phyloP scores from a whole-genome alignment of 2,329 filamentous ascomycete genomes.

The Fusarium marasasianum region DNA sequence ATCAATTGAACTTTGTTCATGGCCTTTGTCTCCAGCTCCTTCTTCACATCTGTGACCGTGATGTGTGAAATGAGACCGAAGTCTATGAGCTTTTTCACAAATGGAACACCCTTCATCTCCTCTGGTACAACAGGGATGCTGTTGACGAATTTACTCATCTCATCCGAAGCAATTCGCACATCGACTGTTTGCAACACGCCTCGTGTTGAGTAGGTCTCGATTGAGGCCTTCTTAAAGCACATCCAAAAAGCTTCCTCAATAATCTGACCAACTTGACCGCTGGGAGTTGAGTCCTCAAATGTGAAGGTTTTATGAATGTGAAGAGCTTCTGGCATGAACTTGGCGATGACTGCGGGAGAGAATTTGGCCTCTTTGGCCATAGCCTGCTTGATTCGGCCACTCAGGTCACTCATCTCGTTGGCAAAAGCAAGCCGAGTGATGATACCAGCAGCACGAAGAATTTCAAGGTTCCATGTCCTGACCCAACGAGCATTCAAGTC shows the following conservation, averaged over 20 bases:
- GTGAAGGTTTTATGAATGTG: conserved; percentile 90
- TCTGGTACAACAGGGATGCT: conserved; percentile 88
- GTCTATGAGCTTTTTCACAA: conserved; percentile 82
- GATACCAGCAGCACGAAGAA: conserved; percentile 90
- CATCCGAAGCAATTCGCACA: conserved; percentile 78
- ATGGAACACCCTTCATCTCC: conserved; percentile 75
- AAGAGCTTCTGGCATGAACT: conserved; percentile 79
- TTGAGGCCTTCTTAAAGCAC: conserved; percentile 80
- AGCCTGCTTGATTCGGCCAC: conserved; percentile 63
- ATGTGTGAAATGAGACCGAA: conserved; percentile 90
- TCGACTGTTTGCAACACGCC: conserved; percentile 86
- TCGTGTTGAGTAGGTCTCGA: conserved; percentile 88
- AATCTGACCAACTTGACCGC: conserved; percentile 80
- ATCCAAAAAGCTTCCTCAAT: conserved; percentile 98
- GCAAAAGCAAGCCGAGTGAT: conserved; percentile 88
- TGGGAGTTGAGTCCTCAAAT: conserved; percentile 90
- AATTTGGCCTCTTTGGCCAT: conserved; percentile 61
- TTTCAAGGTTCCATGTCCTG: conserved; percentile 93
- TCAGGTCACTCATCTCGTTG: conserved; percentile 84
- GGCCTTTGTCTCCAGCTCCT: conserved; percentile 84
- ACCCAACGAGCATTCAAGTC: conserved; percentile 97
- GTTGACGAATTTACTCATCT: conserved; percentile 78
- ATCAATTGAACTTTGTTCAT: conserved; percentile 80
- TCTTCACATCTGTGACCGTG: conserved; percentile 84
- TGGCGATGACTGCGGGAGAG: conserved; percentile 69